Percentiles rank a stretch among this genome's conserved stretches.
Evolutionary conservation across 495 filamentous ascomycete genomes (phyloP).

Genomic region (Talaromyces adpressus): DNA sequence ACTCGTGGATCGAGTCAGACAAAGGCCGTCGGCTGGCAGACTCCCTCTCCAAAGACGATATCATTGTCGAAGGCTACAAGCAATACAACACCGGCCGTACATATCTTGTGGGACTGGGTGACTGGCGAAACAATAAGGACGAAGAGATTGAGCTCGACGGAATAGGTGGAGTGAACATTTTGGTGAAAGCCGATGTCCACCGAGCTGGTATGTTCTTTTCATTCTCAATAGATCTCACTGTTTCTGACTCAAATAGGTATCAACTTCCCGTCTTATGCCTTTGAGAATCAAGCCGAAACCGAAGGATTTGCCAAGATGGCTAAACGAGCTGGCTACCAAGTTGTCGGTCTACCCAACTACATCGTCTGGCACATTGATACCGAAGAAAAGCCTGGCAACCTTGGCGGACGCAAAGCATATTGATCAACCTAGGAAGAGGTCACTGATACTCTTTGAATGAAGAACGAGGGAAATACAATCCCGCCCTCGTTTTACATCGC

Average conservation of each 20-base stretch:
- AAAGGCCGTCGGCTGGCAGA: conserved; percentile 66
- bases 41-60: conserved; percentile 65
- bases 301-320: conserved; percentile 99
- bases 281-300: conserved; percentile 98
- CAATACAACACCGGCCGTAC: conserved; percentile 84
- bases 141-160: conserved; percentile 88
- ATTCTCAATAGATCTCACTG: conserved; percentile 3
- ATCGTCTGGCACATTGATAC: conserved; percentile 99
- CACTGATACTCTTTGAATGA: not conserved
- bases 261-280: conserved; percentile 95
- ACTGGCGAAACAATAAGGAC: conserved; percentile 87
- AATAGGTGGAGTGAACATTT: conserved; percentile 93
- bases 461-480: not conserved
- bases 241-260: conserved; percentile 51
- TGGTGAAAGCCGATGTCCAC: conserved; percentile 97
- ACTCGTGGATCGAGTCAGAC: conserved; percentile 95
- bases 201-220: conserved; percentile 60
- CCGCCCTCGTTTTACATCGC: not conserved
- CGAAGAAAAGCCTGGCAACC: conserved; percentile 90
- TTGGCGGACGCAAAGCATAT: conserved; percentile 36
- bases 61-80: conserved; percentile 92
- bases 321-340: conserved; percentile 90
- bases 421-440: conserved; percentile 12
- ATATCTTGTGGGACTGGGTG: conserved; percentile 80
- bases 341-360: conserved; percentile 91